phyloP scores from a whole-genome alignment of 768 basidiomycete species.

The Lactifluus echinatus region DNA sequence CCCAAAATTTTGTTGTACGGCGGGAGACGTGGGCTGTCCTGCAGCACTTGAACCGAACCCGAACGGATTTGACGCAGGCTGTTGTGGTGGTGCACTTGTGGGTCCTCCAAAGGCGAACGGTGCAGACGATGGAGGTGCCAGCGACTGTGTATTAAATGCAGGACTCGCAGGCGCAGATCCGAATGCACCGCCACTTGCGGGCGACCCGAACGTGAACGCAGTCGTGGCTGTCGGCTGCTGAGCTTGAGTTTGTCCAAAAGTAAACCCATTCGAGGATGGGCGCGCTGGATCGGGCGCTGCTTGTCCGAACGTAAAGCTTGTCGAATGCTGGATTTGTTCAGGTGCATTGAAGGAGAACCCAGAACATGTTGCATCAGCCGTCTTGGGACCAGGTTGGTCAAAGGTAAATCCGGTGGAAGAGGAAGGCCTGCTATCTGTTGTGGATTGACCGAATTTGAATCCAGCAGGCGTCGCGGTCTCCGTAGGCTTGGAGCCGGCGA shows the following conservation, averaged over 20 bases:
- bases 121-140: conserved; percentile 10
- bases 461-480: conserved; percentile 9
- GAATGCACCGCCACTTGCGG: conserved; percentile 21
- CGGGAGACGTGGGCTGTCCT: conserved; percentile 29
- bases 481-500: conserved; percentile 10
- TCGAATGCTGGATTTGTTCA: conserved; percentile 22
- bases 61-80: conserved; percentile 27
- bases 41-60: conserved; percentile 23
- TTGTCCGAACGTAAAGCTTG: conserved; percentile 16
- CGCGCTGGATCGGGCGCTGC: conserved; percentile 29
- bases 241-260: conserved; percentile 26
- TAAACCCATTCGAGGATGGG: conserved; percentile 27
- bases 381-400: conserved; percentile 11
- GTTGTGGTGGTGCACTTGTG: conserved; percentile 26
- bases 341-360: conserved; percentile 16
- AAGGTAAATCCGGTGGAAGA: conserved; percentile 13
- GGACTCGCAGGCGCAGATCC: conserved; percentile 23
- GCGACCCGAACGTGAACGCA: conserved; percentile 25
- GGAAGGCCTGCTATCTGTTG: conserved; percentile 8
- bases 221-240: conserved; percentile 24
- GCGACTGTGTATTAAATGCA: conserved; percentile 9
- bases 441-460: conserved; percentile 7
- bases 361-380: conserved; percentile 14
- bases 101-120: conserved; percentile 25
- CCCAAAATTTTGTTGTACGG: conserved; percentile 21